phyloP scores from a whole-genome alignment of 768 basidiomycete species.

The Trametes villosa region DNA sequence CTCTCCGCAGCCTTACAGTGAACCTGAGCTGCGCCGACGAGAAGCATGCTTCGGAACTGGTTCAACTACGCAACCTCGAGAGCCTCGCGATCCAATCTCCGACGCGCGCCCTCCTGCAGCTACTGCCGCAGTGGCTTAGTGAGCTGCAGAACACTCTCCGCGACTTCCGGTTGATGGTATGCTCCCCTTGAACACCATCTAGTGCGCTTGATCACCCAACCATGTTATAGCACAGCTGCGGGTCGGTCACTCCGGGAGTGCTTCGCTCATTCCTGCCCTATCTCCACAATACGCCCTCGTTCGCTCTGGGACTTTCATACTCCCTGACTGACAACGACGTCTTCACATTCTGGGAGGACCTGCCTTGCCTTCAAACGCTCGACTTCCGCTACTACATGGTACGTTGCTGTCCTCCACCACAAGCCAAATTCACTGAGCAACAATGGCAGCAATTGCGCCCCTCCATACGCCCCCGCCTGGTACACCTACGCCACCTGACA shows the following conservation, averaged over 20 bases:
- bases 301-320: constrained; percentile 61
- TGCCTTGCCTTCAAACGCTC: constrained; percentile 44
- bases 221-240: constrained; percentile 54
- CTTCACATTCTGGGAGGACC: constrained; percentile 48
- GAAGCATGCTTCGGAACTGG: constrained; percentile 8
- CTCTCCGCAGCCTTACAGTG: constrained; percentile 23
- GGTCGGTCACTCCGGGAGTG: constrained; percentile 66
- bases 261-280: constrained; percentile 48
- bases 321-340: constrained; percentile 59
- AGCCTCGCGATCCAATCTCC: constrained; percentile 29
- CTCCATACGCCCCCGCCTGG: constrained; percentile 25
- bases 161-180: constrained; percentile 49
- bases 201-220: background rate
- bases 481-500: constrained; percentile 38
- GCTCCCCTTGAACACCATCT: constrained; percentile 18
- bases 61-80: constrained; percentile 21
- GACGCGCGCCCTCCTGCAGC: constrained; percentile 25
- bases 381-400: constrained; percentile 58
- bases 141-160: constrained; percentile 39
- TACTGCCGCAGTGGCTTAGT: constrained; percentile 44
- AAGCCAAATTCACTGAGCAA: background rate
- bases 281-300: constrained; percentile 38
- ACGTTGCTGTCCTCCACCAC: constrained; percentile 13
- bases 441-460: constrained; percentile 41
- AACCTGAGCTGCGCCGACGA: constrained; percentile 20